A percentile compares a stretch with the other conserved stretches of the same genome.
These are phyloP conservation scores for Bryoglossum gracile DNA, from an alignment of 495 filamentous ascomycete species.

Conservation along the genomic window DNA sequence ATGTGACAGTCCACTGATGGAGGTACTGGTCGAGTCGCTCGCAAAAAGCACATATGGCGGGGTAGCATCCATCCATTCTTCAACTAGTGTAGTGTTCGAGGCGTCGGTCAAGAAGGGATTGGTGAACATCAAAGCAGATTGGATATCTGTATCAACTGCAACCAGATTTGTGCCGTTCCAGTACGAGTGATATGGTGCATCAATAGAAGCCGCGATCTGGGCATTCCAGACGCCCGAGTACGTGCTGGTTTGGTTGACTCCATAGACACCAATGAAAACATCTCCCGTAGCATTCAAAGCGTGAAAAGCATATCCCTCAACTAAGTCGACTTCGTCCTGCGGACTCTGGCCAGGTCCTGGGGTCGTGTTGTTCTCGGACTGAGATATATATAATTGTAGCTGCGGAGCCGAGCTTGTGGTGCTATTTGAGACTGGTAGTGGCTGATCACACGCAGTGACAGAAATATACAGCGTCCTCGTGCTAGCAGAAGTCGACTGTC, in stretches of 20 bases:
- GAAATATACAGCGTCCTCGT: conserved; percentile 62
- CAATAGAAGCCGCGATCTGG: conserved; percentile 75
- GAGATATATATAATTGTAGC: conserved; percentile 72
- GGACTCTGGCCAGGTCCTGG: conserved; percentile 52
- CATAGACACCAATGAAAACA: conserved; percentile 69
- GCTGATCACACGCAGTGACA: conserved; percentile 73
- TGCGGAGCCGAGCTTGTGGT: conserved; percentile 50
- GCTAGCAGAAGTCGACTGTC: conserved; percentile 10
- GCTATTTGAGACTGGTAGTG: conserved; percentile 33
- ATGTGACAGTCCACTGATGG: conserved; percentile 57
- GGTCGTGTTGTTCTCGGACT: conserved; percentile 49
- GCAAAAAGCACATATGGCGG: conserved; percentile 76
- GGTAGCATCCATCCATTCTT: conserved; percentile 47
- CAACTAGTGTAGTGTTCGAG: conserved; percentile 32
- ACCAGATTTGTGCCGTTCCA: conserved; percentile 42
- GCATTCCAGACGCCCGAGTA: conserved; percentile 58
- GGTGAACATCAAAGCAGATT: conserved; percentile 70
- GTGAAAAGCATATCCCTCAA: conserved; percentile 56
- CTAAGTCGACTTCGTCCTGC: conserved; percentile 38
- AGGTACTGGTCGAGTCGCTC: conserved; percentile 51
- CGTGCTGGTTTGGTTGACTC: conserved; percentile 44
- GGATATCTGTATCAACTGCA: conserved; percentile 73
- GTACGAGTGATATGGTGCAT: conserved; percentile 56
- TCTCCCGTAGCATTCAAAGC: conserved; percentile 47
- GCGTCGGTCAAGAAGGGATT: conserved; percentile 52